Percentiles rank a stretch among this genome's conserved stretches.
Conservation (phyloP, 2,329 filamentous ascomycete species). For the Penicillium sp. region DNA sequence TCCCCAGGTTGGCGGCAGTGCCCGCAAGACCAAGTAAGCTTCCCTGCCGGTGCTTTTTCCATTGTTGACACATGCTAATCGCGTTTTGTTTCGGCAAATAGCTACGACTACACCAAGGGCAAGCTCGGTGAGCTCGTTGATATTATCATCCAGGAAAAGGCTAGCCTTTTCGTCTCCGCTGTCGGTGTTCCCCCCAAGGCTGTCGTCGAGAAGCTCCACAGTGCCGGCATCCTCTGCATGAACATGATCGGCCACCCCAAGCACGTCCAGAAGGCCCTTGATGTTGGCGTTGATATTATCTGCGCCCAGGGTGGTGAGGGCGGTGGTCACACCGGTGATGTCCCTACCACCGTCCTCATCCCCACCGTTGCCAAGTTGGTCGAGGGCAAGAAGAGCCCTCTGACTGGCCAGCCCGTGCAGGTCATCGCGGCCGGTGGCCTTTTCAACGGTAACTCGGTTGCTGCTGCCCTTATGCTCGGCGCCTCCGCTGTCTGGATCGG, state of each 20-base stretch:
- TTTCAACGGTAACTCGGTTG: constrained; percentile 86
- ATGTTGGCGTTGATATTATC: constrained; percentile 90
- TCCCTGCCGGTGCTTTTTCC: background rate
- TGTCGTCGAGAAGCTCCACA: constrained; percentile 88
- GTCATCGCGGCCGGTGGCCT: constrained; percentile 93
- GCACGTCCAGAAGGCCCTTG: constrained; percentile 95
- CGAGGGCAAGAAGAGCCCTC: constrained; percentile 76
- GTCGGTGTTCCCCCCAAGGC: constrained; percentile 88
- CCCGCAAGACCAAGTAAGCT: constrained; percentile 84
- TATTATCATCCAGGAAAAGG: constrained; percentile 88
- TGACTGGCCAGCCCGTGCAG: constrained; percentile 84
- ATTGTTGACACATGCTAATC: constrained; percentile 8
- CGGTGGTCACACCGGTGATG: constrained; percentile 92
- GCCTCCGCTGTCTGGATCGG: constrained; percentile 94
- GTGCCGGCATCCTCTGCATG: constrained; percentile 89
- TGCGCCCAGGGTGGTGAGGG: constrained; percentile 98
- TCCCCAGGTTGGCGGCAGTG: constrained; percentile 89
- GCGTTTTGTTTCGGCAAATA: constrained; percentile 39
- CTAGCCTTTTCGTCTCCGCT: constrained; percentile 92
- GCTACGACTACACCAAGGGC: constrained; percentile 99
- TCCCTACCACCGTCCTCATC: constrained; percentile 88
- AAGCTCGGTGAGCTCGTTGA: constrained; percentile 88
- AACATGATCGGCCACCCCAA: constrained; percentile 99
- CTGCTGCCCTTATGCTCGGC: constrained; percentile 87
- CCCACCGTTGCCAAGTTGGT: constrained; percentile 82